Percentiles rank a stretch among this genome's conserved stretches.
These are phyloP conservation scores for Tylopilus rubrobrunneus DNA, from an alignment of 768 basidiomycete species.

Conservation along the genomic window DNA sequence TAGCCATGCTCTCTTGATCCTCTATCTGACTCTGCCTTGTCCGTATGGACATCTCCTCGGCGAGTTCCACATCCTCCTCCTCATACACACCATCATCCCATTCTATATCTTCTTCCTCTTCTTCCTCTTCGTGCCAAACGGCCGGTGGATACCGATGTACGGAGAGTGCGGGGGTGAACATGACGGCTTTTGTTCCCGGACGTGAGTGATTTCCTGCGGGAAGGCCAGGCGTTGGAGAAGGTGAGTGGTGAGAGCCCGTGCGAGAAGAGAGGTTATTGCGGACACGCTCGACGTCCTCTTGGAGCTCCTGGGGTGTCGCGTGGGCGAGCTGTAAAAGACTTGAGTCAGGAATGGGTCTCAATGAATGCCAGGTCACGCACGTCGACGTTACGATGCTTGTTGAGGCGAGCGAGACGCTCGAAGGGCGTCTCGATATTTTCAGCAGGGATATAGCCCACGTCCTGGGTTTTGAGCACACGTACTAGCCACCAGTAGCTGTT, in stretches of 20 bases:
- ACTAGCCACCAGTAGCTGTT: constrained; percentile 99
- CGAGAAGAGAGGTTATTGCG: constrained; percentile 49
- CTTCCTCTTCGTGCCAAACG: constrained; percentile 78
- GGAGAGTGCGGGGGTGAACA: constrained; percentile 65
- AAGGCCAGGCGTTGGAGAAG: constrained; percentile 41
- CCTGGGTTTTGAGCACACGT: constrained; percentile 95
- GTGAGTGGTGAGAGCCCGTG: constrained; percentile 45
- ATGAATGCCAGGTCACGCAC: constrained; percentile 43
- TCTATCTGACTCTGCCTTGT: constrained; percentile 36
- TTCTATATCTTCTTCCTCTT: constrained; percentile 48
- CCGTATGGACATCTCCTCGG: constrained; percentile 46
- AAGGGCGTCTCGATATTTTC: constrained; percentile 99
- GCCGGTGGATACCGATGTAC: constrained; percentile 78
- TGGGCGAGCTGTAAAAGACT: constrained; percentile 27
- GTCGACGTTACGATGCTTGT: constrained; percentile 97
- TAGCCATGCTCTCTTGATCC: constrained; percentile 29
- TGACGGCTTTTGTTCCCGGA: constrained; percentile 47
- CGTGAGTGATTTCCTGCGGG: constrained; percentile 23
- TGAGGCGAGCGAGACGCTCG: constrained; percentile 89
- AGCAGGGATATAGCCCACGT: constrained; percentile 98
- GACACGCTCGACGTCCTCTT: constrained; percentile 54
- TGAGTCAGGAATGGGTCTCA: neutral
- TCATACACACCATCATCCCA: constrained; percentile 67
- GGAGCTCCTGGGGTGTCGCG: constrained; percentile 48
- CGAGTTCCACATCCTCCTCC: constrained; percentile 64